Base-by-base conservation (phyloP, 768 basidiomycete genomes). In the Clavulina sp. region DNA sequence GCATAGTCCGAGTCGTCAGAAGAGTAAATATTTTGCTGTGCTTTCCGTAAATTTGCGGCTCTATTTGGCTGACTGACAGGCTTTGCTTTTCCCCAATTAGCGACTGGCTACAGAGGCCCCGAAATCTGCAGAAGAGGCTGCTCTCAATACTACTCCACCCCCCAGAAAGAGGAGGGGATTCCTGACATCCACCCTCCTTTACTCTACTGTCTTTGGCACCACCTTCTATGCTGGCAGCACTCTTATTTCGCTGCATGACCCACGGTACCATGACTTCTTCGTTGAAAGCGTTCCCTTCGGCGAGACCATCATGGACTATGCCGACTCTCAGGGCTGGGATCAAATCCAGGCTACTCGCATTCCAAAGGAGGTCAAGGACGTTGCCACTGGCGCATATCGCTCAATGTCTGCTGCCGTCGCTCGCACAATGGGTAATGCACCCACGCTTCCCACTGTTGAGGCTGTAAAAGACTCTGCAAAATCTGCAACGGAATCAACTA, bases 221-320 rank as follows among this genome's bases (percentile, higher is more conserved):
- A 77, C 79, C 18, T 88, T 89, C 69, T 93, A 91, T 71, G 68
- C 80, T 53, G 77, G 80, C 48, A 87, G 87, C 65, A 75, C 81
- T 5, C 82, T 84, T 64, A 67, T 78, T 53, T 77, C 86, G 21
- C 81, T 83, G 68, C 74, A 81, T 59, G 79, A 75, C 64, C 81
- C 80, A 57, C 64, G 69, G 2, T 95, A 92, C 69, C 79, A 84
- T 61, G 83, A 92, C 57, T 73, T 93, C 62, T 95, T 95, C 70
- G 73, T 78, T 52, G 76, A 80, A 58, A 70, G 75, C 40, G 77
- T 91, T 50, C 92, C 92, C 2, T 71, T 85, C 34, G 89, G 80
- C 28, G 74, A 81, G 56, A 61, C 74, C 18, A 70, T 92, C 64
- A 70, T 92, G 36, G 81, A 91, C 53, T 88, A 78, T 60, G 84